Evolutionary conservation across 352 stramenopile species (phyloP).

Genomic region (Poterioochromonas sp.): DNA sequence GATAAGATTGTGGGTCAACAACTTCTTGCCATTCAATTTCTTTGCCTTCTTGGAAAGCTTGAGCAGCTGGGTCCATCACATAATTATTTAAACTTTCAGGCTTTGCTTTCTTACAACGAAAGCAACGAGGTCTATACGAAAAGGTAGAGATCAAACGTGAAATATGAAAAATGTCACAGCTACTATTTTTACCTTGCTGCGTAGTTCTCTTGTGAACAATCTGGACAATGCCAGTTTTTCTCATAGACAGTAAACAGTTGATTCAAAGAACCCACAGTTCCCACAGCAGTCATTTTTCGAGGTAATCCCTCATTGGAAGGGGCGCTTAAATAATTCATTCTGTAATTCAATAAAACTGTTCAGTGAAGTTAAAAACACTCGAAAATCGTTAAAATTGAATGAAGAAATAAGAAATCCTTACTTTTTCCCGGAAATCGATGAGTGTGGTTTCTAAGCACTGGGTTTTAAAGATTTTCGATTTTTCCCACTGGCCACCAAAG

Average conservation of each 20-base stretch:
- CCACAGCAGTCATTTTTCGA: slow-evolving; percentile 46
- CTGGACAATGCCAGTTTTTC: slow-evolving; percentile 70
- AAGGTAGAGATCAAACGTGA: too few relatives aligned
- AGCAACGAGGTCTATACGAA: slow-evolving; percentile 58
- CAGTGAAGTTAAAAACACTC: too few relatives aligned
- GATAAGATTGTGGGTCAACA: slow-evolving; percentile 69
- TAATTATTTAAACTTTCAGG: slow-evolving; percentile 39
- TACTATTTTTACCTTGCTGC: slow-evolving; percentile 39
- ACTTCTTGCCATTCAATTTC: slow-evolving; percentile 67
- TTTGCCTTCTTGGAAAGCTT: slow-evolving; percentile 30
- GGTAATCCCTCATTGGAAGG: not conserved
- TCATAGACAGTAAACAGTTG: slow-evolving; percentile 74
- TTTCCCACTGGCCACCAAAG: too few relatives aligned
- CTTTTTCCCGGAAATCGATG: too few relatives aligned
- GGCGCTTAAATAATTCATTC: too few relatives aligned
- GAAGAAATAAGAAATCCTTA: too few relatives aligned
- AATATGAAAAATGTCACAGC: too few relatives aligned
- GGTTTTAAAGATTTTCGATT: too few relatives aligned
- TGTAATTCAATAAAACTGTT: too few relatives aligned
- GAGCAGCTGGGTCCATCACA: not conserved
- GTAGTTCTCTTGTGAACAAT: slow-evolving; percentile 74
- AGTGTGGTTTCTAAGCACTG: too few relatives aligned
- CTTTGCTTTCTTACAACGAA: slow-evolving; percentile 66
- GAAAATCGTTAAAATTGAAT: too few relatives aligned
- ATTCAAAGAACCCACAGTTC: slow-evolving; percentile 64